Evolutionary conservation across 1,284 basidiomycete genomes (phyloP), one percentile per base, ranked within the genome.

Genomic region (Caloboletus inedulis): DNA sequence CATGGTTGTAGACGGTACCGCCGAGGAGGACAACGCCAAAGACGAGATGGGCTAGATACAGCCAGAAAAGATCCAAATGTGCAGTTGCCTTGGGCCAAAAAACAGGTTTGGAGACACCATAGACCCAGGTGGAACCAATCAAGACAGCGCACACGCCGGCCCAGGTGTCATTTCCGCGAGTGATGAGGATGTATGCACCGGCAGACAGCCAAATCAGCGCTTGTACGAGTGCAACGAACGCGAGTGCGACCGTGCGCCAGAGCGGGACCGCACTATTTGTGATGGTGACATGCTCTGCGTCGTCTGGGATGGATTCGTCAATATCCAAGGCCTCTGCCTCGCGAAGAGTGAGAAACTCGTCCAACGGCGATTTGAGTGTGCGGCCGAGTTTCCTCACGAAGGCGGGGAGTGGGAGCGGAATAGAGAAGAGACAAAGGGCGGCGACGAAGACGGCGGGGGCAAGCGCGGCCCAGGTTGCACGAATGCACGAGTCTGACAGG

Each of bases 191-290:
- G 54, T 74, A 79, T 16, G 71, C 69, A 18, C 71, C 74, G 0
- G 71, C 59, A 25, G 69, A 69, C 4, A 77, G 56, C 80, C 80
- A 82, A 3, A 66, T 56, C 4, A 79, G 61, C 0, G 73, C 63
- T 52, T 78, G 73, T 3, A 69, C 16, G 49, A 81, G 69, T 4
- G 76, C 72, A n/a, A 75, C 55, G 45, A 75, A 71, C 1, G 76
- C 73, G 19, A 88, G 74, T 8, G 79, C 56, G 34, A 81, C 55
- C 4, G 79, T 80, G 40, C 79, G 77, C 83, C 85, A 85, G 4
- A 83, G 67, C 0, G 79, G 76, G 16, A 74, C 70, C 1, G 51
- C 43, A 14, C 48, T 51, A 16, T 54, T 52, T 2, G 50, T 48
- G 2, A 51, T 44, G n/a, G 19, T 7, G 10, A 23, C 4, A 29